A percentile compares a stretch with the other conserved stretches of the same genome.
Evolutionary conservation across 2,329 filamentous ascomycete species (phyloP).

Genomic region (Ceratocystis papillata): DNA sequence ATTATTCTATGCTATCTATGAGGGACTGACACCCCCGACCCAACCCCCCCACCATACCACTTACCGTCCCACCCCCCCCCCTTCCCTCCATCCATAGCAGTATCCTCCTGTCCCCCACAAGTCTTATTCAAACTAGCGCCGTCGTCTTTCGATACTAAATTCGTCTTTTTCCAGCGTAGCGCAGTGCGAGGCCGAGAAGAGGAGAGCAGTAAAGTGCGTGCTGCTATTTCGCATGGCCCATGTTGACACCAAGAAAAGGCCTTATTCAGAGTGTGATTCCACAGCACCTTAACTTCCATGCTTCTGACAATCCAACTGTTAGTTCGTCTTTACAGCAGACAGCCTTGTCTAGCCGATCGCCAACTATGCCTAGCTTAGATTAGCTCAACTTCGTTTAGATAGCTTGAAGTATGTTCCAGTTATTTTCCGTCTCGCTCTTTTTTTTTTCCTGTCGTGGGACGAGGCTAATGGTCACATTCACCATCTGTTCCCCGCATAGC

Average conservation of each 20-base stretch:
- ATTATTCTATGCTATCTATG: no score
- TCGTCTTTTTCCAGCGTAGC: no score
- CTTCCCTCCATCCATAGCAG: no score
- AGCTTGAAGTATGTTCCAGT: neutral
- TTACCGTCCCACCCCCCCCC: no score
- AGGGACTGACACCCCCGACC: no score
- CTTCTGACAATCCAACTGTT: neutral
- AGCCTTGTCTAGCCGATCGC: slow-evolving; percentile 2
- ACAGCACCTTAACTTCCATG: neutral
- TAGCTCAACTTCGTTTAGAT: neutral
- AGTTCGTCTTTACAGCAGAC: neutral
- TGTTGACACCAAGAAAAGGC: neutral
- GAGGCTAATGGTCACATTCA: neutral
- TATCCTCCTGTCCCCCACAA: no score
- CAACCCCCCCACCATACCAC: no score
- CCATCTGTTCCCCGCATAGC: neutral
- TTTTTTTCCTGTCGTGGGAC: neutral
- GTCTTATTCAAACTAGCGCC: no score
- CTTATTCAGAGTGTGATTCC: neutral
- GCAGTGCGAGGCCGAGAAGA: no score
- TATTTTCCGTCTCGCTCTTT: neutral
- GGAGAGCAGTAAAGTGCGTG: no score
- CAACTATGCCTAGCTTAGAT: slow-evolving; percentile 1
- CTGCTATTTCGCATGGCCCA: neutral
- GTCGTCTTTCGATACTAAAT: no score